phyloP scores from a whole-genome alignment of 805 yeast species.

The Wickerhamomyces canadensis region DNA sequence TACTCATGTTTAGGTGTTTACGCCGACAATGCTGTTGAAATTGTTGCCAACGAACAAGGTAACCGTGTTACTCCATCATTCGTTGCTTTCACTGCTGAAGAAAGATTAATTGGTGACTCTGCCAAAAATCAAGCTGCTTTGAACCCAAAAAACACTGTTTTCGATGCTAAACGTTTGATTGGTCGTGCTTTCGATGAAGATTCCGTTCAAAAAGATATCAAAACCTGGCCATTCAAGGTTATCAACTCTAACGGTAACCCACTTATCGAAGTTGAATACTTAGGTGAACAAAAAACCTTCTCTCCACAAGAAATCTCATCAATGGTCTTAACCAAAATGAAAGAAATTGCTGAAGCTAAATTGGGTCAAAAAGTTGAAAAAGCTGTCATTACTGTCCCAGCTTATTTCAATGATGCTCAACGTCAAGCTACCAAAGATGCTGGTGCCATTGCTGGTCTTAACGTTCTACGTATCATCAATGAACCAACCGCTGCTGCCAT shows the following conservation, averaged over 20 bases:
- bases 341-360: constrained; percentile 74
- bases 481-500: constrained; percentile 96
- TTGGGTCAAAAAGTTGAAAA: constrained; percentile 66
- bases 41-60: constrained; percentile 81
- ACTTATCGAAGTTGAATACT: constrained; percentile 62
- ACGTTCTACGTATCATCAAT: constrained; percentile 71
- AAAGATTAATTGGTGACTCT: constrained; percentile 78
- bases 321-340: constrained; percentile 78
- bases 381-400: constrained; percentile 77
- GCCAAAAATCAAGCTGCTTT: constrained; percentile 82
- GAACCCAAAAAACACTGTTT: constrained; percentile 71
- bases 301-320: constrained; percentile 74
- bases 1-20: constrained; percentile 76
- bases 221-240: constrained; percentile 83
- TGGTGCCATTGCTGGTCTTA: constrained; percentile 75
- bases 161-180: constrained; percentile 79
- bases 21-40: constrained; percentile 65
- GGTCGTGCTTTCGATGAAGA: constrained; percentile 75
- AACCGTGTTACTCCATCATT: constrained; percentile 80
- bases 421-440: constrained; percentile 82
- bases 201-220: constrained; percentile 81
- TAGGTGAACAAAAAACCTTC: constrained; percentile 63
- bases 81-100: constrained; percentile 75
- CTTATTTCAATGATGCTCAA: constrained; percentile 75
- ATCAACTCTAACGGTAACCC: constrained; percentile 62